These are phyloP conservation scores for barrel medic (Medicago truncatula) DNA, from an alignment of 306 rosid genomes.

Conservation along the genomic window MtrunA17r5.0-ANR NC_053044.1:23864001-23864500, in stretches of 20 bases:
- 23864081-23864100: neutral
- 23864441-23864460: constrained; percentile 75
- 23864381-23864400: constrained; percentile 96
- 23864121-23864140: neutral
- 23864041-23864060: constrained; percentile 36
- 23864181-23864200: constrained; percentile 15
- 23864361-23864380: constrained; percentile 87
- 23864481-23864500: constrained; percentile 31
- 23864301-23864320: constrained; percentile 38
- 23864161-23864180: neutral
- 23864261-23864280: constrained; percentile 31
- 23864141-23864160: too few species aligned
- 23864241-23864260: neutral
- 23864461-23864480: constrained; percentile 60
- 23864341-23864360: constrained; percentile 77
- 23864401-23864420: constrained; percentile 81
- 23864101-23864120: constrained; percentile 18
- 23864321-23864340: constrained; percentile 52
- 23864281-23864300: neutral
- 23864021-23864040: constrained; percentile 99
- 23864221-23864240: constrained; percentile 22
- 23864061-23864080: neutral
- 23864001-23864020: constrained; percentile 82
- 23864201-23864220: neutral
- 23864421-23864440: constrained; percentile 75